phyloP scores from a whole-genome alignment of 148 eudicot species.

The Spergularia bocconei region DNA sequence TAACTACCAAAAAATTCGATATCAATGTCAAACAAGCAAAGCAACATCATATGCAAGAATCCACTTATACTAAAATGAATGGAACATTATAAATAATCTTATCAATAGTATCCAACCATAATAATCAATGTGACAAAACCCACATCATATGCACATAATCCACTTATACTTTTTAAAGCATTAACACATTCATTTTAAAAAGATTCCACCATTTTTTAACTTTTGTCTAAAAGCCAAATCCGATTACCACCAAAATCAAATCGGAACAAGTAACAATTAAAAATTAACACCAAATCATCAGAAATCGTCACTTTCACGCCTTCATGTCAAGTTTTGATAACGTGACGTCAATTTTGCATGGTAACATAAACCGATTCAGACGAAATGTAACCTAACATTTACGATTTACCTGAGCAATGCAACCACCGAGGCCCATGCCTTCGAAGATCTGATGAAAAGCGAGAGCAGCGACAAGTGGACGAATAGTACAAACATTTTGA shows the following conservation, averaged over 20 bases:
- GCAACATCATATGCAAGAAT: neutral
- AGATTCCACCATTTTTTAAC: neutral
- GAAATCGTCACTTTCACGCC: too few species aligned
- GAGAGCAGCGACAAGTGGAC: conserved; percentile 77
- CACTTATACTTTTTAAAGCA: neutral
- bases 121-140: neutral
- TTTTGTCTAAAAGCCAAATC: neutral
- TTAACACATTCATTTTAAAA: neutral
- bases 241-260: neutral
- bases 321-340: too few species aligned
- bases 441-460: conserved; percentile 85
- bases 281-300: too few species aligned
- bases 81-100: neutral
- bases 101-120: too few species aligned
- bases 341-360: too few species aligned
- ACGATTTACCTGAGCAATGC: conserved; percentile 74
- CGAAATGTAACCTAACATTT: too few species aligned
- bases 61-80: neutral
- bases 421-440: conserved; percentile 91
- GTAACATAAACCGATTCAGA: too few species aligned
- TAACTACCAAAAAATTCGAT: too few species aligned
- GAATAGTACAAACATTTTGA: conserved; percentile 66
- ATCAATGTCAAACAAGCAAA: neutral
- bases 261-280: neutral
- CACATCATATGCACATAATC: neutral